These are phyloP conservation scores for Lathyrus oleraceus DNA, from an alignment of 306 rosid species.

Conservation along the genomic window DNA sequence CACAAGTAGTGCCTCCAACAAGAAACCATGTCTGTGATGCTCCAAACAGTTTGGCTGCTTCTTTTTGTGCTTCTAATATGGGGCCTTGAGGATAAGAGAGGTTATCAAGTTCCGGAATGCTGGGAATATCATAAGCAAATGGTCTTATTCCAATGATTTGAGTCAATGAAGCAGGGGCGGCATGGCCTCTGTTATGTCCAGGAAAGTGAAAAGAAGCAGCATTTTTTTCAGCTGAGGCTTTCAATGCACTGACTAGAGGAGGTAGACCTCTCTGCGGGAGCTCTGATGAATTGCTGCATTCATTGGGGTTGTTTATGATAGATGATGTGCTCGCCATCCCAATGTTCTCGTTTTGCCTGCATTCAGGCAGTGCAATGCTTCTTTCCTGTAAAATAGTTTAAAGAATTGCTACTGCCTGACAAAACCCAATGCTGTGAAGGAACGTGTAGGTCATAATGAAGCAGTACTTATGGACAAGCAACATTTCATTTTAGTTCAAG, in stretches of 20 bases:
- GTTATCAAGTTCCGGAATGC: conserved; percentile 79
- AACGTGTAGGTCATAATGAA: too few species aligned
- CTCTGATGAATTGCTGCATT: conserved; percentile 8
- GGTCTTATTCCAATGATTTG: conserved; percentile 68
- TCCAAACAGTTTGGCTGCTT: conserved; percentile 81
- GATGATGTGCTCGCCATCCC: conserved; percentile 15
- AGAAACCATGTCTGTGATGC: conserved; percentile 87
- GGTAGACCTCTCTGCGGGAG: conserved; percentile 39
- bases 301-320: conserved; percentile 29
- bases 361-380: conserved; percentile 14
- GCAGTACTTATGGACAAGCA: too few species aligned
- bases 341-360: conserved; percentile 30
- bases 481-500: too few species aligned
- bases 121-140: conserved; percentile 70
- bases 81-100: conserved; percentile 79
- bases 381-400: conserved; percentile 40
- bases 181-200: conserved; percentile 91
- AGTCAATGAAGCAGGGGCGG: conserved; percentile 71
- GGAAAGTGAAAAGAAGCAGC: conserved; percentile 85
- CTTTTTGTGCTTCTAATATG: conserved; percentile 72
- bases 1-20: conserved; percentile 93
- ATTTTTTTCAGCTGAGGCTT: conserved; percentile 62
- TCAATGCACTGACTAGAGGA: conserved; percentile 60
- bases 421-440: too few species aligned
- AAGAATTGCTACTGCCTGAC: too few species aligned